A percentile compares a stretch with the other conserved stretches of the same genome.
phyloP scores from a whole-genome alignment of 2,329 filamentous ascomycete genomes.

The Hypomyces rosellus region DNA sequence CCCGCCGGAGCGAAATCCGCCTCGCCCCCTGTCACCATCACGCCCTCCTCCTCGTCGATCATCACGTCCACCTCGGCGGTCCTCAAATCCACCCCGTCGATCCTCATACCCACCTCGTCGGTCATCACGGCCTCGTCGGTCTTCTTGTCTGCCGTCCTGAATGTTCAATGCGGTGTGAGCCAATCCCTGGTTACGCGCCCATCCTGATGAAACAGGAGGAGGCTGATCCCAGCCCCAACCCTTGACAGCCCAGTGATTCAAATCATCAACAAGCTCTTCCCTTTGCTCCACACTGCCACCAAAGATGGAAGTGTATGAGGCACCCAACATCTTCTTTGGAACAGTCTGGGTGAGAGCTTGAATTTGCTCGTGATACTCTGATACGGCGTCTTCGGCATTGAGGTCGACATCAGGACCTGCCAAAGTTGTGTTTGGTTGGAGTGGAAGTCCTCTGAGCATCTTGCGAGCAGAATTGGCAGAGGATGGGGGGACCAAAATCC shows the following conservation, averaged over 20 bases:
- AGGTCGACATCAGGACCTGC: slow-evolving; percentile 47
- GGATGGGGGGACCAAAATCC: slow-evolving; percentile 53
- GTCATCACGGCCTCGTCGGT: slow-evolving; percentile 10
- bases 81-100: slow-evolving; percentile 10
- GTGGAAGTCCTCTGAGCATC: slow-evolving; percentile 53
- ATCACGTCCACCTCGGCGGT: background rate
- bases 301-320: slow-evolving; percentile 52
- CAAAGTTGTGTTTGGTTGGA: slow-evolving; percentile 49
- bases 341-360: slow-evolving; percentile 36
- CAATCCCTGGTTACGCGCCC: slow-evolving; percentile 28
- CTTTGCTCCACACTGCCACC: slow-evolving; percentile 41
- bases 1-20: slow-evolving; percentile 9
- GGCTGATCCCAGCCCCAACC: slow-evolving; percentile 47
- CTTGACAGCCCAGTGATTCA: slow-evolving; percentile 47
- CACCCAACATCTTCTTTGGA: slow-evolving; percentile 25
- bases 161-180: slow-evolving; percentile 30
- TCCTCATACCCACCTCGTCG: slow-evolving; percentile 11
- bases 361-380: slow-evolving; percentile 39
- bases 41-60: background rate
- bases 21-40: slow-evolving; percentile 11
- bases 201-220: slow-evolving; percentile 31
- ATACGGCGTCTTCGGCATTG: slow-evolving; percentile 40
- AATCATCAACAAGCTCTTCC: slow-evolving; percentile 35
- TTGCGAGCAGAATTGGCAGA: slow-evolving; percentile 44
- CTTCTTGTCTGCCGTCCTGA: slow-evolving; percentile 8